Percentiles rank a stretch among this genome's conserved stretches.
These are phyloP conservation scores for Amanita thiersii DNA, from an alignment of 768 basidiomycete genomes.

Conservation along the genomic window DNA sequence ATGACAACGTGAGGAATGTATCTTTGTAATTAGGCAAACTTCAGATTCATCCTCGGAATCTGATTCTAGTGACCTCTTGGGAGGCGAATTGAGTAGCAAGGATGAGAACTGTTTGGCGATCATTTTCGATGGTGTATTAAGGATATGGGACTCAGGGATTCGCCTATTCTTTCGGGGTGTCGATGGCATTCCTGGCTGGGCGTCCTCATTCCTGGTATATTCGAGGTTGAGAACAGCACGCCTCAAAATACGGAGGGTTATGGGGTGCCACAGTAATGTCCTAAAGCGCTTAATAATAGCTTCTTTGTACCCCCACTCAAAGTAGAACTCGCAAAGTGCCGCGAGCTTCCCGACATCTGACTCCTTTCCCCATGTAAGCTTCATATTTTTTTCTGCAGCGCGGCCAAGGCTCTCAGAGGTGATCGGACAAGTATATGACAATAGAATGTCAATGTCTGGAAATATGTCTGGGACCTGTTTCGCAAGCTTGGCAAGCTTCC, in stretches of 20 bases:
- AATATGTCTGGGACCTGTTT: constrained; percentile 57
- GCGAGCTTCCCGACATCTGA: constrained; percentile 70
- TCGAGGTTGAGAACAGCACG: constrained; percentile 49
- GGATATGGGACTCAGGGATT: constrained; percentile 12
- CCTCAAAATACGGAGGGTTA: constrained; percentile 64
- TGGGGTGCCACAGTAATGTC: constrained; percentile 74
- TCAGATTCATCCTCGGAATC: constrained; percentile 26
- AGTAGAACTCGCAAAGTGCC: constrained; percentile 74
- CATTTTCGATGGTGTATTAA: constrained; percentile 47
- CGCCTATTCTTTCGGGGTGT: constrained; percentile 33
- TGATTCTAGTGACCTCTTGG: constrained; percentile 13
- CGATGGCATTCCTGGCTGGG: constrained; percentile 12
- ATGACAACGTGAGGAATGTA: constrained; percentile 60
- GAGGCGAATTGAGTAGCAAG: constrained; percentile 22
- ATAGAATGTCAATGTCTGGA: constrained; percentile 64
- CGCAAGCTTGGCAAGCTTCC: constrained; percentile 59
- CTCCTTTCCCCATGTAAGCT: constrained; percentile 43
- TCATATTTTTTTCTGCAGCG: constrained; percentile 22
- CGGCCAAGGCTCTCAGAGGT: constrained; percentile 57
- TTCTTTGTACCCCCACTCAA: constrained; percentile 88
- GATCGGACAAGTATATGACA: constrained; percentile 72
- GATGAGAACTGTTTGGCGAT: constrained; percentile 50
- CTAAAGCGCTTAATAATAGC: constrained; percentile 79
- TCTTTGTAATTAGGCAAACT: constrained; percentile 48
- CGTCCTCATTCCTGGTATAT: constrained; percentile 9